Evolutionary conservation across 352 stramenopile species (phyloP).

Genomic region (Phytophthora kernoviae): DNA sequence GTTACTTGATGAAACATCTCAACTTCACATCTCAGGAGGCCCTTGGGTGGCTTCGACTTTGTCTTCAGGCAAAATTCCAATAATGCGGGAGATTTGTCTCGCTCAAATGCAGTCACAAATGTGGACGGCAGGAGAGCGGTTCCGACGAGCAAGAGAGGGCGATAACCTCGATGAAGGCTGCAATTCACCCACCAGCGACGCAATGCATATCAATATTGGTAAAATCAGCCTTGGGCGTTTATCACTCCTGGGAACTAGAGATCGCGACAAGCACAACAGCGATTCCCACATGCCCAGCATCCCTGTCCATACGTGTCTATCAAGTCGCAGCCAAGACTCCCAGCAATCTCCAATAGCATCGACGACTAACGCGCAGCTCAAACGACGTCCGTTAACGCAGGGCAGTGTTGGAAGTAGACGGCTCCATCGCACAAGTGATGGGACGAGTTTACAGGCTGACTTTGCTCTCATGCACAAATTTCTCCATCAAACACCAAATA

Average conservation of each 20-base stretch:
- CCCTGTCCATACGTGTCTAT: conserved; percentile 16
- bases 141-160: conserved; percentile 27
- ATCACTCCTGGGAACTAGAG: conserved; percentile 60
- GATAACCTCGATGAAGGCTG: conserved; percentile 9
- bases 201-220: conserved; percentile 63
- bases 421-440: conserved; percentile 36
- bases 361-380: conserved; percentile 30
- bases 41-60: conserved; percentile 96
- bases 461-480: conserved; percentile 79
- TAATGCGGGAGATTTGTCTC: conserved; percentile 90
- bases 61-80: conserved; percentile 85
- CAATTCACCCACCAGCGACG: conserved; percentile 9
- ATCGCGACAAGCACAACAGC: conserved; percentile 18
- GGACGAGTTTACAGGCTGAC: conserved; percentile 32
- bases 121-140: conserved; percentile 55
- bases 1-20: conserved; percentile 99
- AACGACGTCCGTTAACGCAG: conserved; percentile 54
- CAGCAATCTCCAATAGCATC: conserved; percentile 27
- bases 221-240: conserved; percentile 62
- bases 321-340: conserved; percentile 22
- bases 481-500: conserved; percentile 50
- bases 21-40: conserved; percentile 93
- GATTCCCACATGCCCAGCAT: conserved; percentile 12
- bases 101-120: conserved; percentile 87
- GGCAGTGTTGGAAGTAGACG: conserved; percentile 40